These are phyloP conservation scores for Fusarium subtropicale DNA, from an alignment of 2,329 filamentous ascomycete species.

Conservation along the genomic window DNA sequence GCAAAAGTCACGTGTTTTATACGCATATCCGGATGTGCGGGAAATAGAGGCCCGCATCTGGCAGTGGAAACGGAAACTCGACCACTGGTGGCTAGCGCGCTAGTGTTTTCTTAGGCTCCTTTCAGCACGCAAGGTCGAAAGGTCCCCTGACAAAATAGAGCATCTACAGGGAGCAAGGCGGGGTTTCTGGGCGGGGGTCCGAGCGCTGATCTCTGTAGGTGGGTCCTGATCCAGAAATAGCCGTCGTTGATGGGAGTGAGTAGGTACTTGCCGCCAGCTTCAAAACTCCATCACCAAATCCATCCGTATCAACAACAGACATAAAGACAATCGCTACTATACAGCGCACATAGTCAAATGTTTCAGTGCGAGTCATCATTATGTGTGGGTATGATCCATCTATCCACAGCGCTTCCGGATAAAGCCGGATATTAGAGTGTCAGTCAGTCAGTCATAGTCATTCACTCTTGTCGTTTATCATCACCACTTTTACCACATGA, in stretches of 20 bases:
- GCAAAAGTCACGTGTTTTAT: no score
- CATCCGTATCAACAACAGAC: conserved; percentile 14
- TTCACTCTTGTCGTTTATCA: conserved; percentile 21
- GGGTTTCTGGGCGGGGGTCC: conserved; percentile 21
- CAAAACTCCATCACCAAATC: conserved; percentile 31
- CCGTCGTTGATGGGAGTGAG: background rate
- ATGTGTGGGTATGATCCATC: conserved; percentile 3
- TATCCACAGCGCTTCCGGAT: conserved; percentile 25
- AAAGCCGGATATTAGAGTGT: conserved; percentile 31
- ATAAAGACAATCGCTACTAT: conserved; percentile 2
- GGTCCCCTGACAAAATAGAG: conserved; percentile 23
- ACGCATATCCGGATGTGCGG: no score
- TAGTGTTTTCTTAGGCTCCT: background rate
- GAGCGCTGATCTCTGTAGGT: conserved; percentile 24
- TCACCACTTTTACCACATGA: conserved; percentile 44
- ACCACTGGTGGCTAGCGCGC: conserved; percentile 21
- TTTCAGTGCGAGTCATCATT: conserved; percentile 4
- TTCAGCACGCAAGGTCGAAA: conserved; percentile 15
- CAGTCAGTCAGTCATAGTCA: background rate
- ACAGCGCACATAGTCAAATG: conserved; percentile 5
- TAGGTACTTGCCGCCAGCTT: conserved; percentile 9
- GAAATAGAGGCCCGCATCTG: no score
- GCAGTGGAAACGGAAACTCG: conserved; percentile 26
- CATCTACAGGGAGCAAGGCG: conserved; percentile 19
- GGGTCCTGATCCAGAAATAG: conserved; percentile 40